Evolutionary conservation across 129 eudicot species (phyloP), one percentile per base, ranked within the genome.

Genomic region (Saposhnikovia divaricata): DNA sequence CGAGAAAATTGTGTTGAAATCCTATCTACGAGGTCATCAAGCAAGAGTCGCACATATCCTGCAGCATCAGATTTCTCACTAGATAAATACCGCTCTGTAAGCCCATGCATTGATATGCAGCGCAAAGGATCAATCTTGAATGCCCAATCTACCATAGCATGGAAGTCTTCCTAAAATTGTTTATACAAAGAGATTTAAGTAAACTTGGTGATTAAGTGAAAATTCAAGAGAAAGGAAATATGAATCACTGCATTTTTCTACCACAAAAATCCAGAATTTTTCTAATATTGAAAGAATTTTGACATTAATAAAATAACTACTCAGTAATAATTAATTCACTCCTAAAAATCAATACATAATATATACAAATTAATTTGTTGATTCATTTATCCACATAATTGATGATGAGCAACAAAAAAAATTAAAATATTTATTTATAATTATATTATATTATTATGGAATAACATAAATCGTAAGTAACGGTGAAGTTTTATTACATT

Each of bases 91-190:
- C 86, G 83, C 74, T 95, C 98, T 25, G 98, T 95, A 73, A 88
- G 86, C n/a, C 98, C 98, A 80, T 92, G 92, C 97, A 95, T 91
- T 2, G 98, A 92, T 87, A 95, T 92, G 85, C 97, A 92, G 53
- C 97, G 89, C 80, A 95, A 80, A 50, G 98, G 97, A 82, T 95
- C 97, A 82, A 92, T 90, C 84, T 89, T 95, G 86, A 86, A 90
- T 21, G 97, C 98, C 97, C 97, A 95, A 81, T 95, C 98, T 61
- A 91, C 92, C 76, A 95, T 91, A 68, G 96, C 91, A 85, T 84
- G 88, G 80, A 95, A 95, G 74, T 95, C 98, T 85, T 95, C 98
- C 98, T 95, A 88, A 45, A 77, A 43, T n/a, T 61, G 69, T 61
- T 61, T 61, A 61, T 0, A 61, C n/a, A 61, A 12, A 61, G 16